phyloP scores from a whole-genome alignment of 495 filamentous ascomycete species.

The Pyrenula massariospora region DNA sequence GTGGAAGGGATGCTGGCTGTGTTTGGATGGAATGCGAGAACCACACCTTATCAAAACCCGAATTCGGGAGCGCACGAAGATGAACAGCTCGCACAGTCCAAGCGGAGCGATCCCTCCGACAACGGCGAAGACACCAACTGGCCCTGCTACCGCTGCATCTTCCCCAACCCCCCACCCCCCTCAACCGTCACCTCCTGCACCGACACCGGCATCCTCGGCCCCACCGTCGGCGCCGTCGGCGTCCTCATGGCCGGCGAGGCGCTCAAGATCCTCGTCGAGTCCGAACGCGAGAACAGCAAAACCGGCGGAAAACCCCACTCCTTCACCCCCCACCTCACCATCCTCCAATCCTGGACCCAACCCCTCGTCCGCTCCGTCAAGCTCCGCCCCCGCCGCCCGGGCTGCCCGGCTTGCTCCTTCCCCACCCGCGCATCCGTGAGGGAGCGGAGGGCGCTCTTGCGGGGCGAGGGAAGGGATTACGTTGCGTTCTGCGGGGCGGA shows the following conservation, averaged over 20 bases:
- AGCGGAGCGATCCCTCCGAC: background rate
- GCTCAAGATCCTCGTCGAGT: slow-evolving; percentile 57
- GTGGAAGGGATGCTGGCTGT: slow-evolving; percentile 87
- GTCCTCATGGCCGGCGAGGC: slow-evolving; percentile 82
- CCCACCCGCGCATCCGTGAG: slow-evolving; percentile 41
- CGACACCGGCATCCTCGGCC: slow-evolving; percentile 83
- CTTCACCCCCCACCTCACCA: slow-evolving; percentile 64
- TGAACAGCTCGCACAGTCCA: slow-evolving; percentile 3
- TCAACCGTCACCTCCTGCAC: slow-evolving; percentile 71
- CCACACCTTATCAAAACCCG: background rate
- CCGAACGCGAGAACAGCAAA: background rate
- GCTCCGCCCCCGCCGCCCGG: slow-evolving; percentile 51
- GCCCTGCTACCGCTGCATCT: slow-evolving; percentile 91
- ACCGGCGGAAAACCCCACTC: slow-evolving; percentile 17
- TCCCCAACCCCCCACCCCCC: slow-evolving; percentile 73
- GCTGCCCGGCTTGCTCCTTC: slow-evolving; percentile 65
- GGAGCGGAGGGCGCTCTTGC: slow-evolving; percentile 36
- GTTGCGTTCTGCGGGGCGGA: slow-evolving; percentile 62
- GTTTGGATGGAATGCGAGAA: slow-evolving; percentile 19
- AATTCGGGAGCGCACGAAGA: background rate
- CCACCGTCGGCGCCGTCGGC: slow-evolving; percentile 91
- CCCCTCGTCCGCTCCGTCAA: slow-evolving; percentile 57
- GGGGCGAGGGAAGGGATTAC: slow-evolving; percentile 59
- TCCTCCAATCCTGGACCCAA: slow-evolving; percentile 33
- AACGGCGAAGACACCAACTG: slow-evolving; percentile 25